Evolutionary conservation across 192 early-diverging fungal species (phyloP).

Genomic region (Entomortierella beljakovae): DNA sequence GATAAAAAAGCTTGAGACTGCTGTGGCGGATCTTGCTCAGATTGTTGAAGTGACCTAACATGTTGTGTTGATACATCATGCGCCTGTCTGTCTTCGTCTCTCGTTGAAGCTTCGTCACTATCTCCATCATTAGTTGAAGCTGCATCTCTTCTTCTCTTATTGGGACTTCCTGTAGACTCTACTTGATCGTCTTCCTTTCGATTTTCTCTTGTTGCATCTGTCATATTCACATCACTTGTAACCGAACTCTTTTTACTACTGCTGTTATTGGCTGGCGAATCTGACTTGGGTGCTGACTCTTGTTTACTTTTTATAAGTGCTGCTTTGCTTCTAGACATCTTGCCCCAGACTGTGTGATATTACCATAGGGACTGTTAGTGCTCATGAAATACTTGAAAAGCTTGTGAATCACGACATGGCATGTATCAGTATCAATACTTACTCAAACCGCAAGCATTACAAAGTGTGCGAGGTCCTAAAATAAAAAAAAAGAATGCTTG

Average conservation of each 20-base stretch:
- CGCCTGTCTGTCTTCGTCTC: conserved; percentile 7
- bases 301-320: conserved; percentile 28
- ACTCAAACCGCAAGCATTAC: conserved; percentile 53
- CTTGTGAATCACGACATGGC: not conserved
- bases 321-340: conserved; percentile 46
- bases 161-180: not conserved
- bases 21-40: no score
- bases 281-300: conserved; percentile 3
- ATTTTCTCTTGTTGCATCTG: not conserved
- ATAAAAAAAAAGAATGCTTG: not conserved
- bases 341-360: conserved; percentile 47
- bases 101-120: not conserved
- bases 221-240: conserved; percentile 1
- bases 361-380: not conserved
- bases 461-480: conserved; percentile 49
- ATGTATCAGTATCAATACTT: conserved; percentile 7
- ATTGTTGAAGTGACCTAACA: no score
- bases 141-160: conserved; percentile 9
- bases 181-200: not conserved
- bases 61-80: not conserved
- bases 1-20: no score
- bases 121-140: not conserved
- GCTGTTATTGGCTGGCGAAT: not conserved
- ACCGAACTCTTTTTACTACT: not conserved
- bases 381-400: not conserved